Evolutionary conservation across 192 early-diverging fungal species (phyloP).

Genomic region (Podila epicladia): DNA sequence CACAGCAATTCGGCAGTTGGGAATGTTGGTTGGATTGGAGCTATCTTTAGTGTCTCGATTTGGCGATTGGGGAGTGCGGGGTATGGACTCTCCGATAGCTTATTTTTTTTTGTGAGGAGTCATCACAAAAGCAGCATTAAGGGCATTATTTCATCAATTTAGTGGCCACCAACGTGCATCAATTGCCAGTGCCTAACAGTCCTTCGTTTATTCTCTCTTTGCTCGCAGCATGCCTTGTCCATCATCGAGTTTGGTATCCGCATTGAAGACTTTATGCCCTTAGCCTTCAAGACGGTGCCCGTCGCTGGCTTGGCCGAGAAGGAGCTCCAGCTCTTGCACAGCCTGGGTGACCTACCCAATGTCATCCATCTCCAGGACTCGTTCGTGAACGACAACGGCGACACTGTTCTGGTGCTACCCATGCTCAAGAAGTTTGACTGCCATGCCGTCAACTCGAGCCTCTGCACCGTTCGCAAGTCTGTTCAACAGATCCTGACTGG

Average conservation of each 20-base stretch:
- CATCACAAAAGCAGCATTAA: not conserved
- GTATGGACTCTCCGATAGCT: not conserved
- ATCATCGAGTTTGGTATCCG: constrained; percentile 72
- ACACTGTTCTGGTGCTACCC: constrained; percentile 72
- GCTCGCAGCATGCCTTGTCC: constrained; percentile 34
- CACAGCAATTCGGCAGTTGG: too few relatives aligned
- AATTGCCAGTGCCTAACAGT: not conserved
- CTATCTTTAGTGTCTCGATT: not conserved
- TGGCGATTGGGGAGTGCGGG: too few relatives aligned
- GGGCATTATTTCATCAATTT: too few relatives aligned
- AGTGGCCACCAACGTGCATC: not conserved
- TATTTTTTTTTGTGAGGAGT: not conserved
- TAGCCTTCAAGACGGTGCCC: constrained; percentile 74
- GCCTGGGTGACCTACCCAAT: constrained; percentile 55
- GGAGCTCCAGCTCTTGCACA: constrained; percentile 66
- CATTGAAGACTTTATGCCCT: constrained; percentile 63
- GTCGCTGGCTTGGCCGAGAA: constrained; percentile 61
- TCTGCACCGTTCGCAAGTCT: constrained; percentile 59
- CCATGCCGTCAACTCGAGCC: constrained; percentile 58
- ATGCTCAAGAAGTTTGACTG: constrained; percentile 60
- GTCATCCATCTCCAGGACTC: constrained; percentile 68
- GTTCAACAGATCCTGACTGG: constrained; percentile 63
- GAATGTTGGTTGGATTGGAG: not conserved
- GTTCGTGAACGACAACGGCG: constrained; percentile 67
- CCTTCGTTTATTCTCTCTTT: not conserved